Percentiles rank a stretch among this genome's conserved stretches.
Conservation (phyloP, 202 grass and related monocot species). For the Bolboschoenoplectus hybrid region DNA sequence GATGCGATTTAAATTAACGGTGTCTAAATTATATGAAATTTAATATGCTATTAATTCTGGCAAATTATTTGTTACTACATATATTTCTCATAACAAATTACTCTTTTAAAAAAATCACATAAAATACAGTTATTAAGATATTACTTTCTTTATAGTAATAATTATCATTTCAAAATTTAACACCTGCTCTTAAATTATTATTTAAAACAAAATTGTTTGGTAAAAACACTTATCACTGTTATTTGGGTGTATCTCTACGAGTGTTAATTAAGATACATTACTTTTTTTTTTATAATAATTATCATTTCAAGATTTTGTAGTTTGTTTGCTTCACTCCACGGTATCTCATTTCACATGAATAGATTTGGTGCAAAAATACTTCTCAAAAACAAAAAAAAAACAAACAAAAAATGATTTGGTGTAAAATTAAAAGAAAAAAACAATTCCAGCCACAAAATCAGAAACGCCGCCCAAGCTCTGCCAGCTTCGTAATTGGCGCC, state of each 20-base stretch:
- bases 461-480: background rate
- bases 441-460: slow-evolving; percentile 9
- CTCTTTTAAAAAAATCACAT: background rate
- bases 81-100: too few relatives aligned
- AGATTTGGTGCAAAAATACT: background rate
- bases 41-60: background rate
- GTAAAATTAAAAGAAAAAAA: background rate
- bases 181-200: too few relatives aligned
- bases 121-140: background rate
- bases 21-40: background rate
- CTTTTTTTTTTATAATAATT: too few relatives aligned
- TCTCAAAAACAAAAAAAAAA: too few relatives aligned
- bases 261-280: too few relatives aligned
- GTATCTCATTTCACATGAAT: background rate
- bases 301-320: background rate
- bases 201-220: too few relatives aligned
- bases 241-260: too few relatives aligned
- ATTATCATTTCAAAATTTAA: too few relatives aligned
- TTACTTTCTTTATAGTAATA: too few relatives aligned
- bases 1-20: background rate
- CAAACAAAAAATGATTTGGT: background rate
- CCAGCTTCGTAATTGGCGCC: slow-evolving; percentile 26
- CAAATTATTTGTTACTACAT: background rate
- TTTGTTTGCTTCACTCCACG: slow-evolving; percentile 26
- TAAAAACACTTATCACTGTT: too few relatives aligned